These are phyloP conservation scores for Lasiosphaeria miniovina DNA, from an alignment of 495 filamentous ascomycete species.

Conservation along the genomic window DNA sequence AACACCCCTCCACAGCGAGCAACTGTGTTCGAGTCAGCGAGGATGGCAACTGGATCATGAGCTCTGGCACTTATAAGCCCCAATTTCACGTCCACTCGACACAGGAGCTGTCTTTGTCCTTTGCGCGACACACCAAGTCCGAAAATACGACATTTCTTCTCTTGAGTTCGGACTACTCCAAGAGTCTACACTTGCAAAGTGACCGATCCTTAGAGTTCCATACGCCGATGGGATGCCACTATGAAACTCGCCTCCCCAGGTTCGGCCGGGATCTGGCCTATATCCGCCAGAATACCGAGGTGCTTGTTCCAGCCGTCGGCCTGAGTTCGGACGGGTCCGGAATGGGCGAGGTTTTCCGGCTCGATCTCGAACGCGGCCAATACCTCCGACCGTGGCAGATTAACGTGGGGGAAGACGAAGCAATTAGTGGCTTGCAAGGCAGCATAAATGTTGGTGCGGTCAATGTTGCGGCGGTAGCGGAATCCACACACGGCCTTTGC, in stretches of 20 bases:
- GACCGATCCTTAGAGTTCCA: conserved; percentile 94
- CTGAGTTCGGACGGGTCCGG: conserved; percentile 69
- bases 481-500: conserved; percentile 83
- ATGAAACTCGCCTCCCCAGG: conserved; percentile 79
- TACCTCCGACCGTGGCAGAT: conserved; percentile 78
- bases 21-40: conserved; percentile 86
- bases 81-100: conserved; percentile 96
- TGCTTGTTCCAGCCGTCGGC: conserved; percentile 82
- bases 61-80: conserved; percentile 89
- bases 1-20: conserved; percentile 54
- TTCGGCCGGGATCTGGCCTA: conserved; percentile 90
- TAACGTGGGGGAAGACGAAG: conserved; percentile 82
- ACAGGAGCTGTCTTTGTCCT: conserved; percentile 88
- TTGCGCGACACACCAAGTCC: conserved; percentile 84
- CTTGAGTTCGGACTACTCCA: conserved; percentile 91
- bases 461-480: conserved; percentile 87
- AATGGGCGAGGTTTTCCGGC: conserved; percentile 83
- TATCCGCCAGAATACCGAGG: conserved; percentile 81
- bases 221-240: conserved; percentile 83
- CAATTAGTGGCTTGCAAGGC: conserved; percentile 71
- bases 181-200: conserved; percentile 88
- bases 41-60: conserved; percentile 98
- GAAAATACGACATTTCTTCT: conserved; percentile 93
- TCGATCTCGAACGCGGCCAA: conserved; percentile 78
- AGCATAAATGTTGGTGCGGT: conserved; percentile 77